Base-by-base conservation (phyloP, 2,329 filamentous ascomycete species). In the Aspergillus latus region DNA sequence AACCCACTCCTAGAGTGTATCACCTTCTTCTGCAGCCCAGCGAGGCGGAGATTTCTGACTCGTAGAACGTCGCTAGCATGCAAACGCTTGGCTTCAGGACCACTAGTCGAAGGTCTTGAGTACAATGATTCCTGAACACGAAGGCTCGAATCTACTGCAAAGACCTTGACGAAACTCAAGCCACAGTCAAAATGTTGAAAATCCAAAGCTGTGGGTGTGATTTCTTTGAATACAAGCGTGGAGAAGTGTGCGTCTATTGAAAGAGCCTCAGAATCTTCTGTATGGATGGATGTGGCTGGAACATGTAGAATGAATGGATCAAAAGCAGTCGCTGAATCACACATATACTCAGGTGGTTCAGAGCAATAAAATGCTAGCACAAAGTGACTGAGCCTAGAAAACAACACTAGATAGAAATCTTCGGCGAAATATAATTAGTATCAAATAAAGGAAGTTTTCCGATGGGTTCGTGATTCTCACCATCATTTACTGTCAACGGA, bases 361-460 rank as follows among this genome's bases (percentile, higher is more conserved):
- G 69, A 64, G 64, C 69, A 67, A 37, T 68, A 66, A 58, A 76
- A 72, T 43, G 56, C 59, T 48, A 72, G 61, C 26, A 68, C 67
- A 16, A 77, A 57, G 36, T 59, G 55, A 50, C 69, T 75, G 9
- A 73, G 65, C 32, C 65, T 67, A n/a, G 76, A 78, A 61, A 71
- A 77, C 9, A 79, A 46, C 36, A 76, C 59, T 13, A 78, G 56
- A 49, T 72, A 71, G 16, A 73, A 63, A 46, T 71, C 74, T 77
- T 28, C 13, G 32, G 9, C 54, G 10, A 62, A 30, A 7, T 11
- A 21, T 29, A 13, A 26, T 48, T 26, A 49, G 42, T 51, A 9
- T 15, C 28, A 6, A 15, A 42, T 16, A 30, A 15, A n/a, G 13
- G 36, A 39, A 44, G 10, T 28, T n/a, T 39, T 15, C 21, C 26